phyloP scores from a whole-genome alignment of 140 eudicot species.

The Stevia rebaudiana region DNA sequence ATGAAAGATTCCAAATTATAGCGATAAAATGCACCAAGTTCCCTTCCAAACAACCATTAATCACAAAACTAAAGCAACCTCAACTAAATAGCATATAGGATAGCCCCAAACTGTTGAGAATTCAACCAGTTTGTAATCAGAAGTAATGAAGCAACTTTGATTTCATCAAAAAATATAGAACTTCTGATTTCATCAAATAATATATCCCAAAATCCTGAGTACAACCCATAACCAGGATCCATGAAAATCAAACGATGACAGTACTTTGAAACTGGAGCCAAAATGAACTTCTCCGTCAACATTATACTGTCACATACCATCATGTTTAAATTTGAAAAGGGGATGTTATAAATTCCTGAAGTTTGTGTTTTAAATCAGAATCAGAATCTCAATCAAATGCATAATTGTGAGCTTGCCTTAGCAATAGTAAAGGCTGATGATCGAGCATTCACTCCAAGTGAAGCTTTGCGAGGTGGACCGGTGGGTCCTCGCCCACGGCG shows the following conservation, averaged over 20 bases:
- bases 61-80: slow-evolving; percentile 34
- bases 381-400: slow-evolving; percentile 48
- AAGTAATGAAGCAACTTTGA: slow-evolving; percentile 43
- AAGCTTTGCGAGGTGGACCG: slow-evolving; percentile 57
- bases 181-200: slow-evolving; percentile 29
- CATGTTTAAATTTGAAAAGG: slow-evolving; percentile 28
- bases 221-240: slow-evolving; percentile 33
- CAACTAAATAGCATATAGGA: slow-evolving; percentile 15
- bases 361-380: slow-evolving; percentile 32
- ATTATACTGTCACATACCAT: slow-evolving; percentile 32
- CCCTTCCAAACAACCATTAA: slow-evolving; percentile 36
- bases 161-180: too few relatives aligned
- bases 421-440: slow-evolving; percentile 62
- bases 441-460: slow-evolving; percentile 65
- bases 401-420: slow-evolving; percentile 91
- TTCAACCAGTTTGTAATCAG: slow-evolving; percentile 18
- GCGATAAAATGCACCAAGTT: slow-evolving; percentile 40
- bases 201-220: slow-evolving; percentile 26
- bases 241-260: slow-evolving; percentile 29
- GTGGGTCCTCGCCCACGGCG: slow-evolving; percentile 63
- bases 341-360: slow-evolving; percentile 29
- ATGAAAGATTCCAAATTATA: slow-evolving; percentile 37
- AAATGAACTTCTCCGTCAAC: slow-evolving; percentile 40
- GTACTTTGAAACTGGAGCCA: slow-evolving; percentile 28
- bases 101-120: slow-evolving; percentile 24